phyloP scores from a whole-genome alignment of 371 early-diverging fungal genomes.

The Zychaea mexicana region DNA sequence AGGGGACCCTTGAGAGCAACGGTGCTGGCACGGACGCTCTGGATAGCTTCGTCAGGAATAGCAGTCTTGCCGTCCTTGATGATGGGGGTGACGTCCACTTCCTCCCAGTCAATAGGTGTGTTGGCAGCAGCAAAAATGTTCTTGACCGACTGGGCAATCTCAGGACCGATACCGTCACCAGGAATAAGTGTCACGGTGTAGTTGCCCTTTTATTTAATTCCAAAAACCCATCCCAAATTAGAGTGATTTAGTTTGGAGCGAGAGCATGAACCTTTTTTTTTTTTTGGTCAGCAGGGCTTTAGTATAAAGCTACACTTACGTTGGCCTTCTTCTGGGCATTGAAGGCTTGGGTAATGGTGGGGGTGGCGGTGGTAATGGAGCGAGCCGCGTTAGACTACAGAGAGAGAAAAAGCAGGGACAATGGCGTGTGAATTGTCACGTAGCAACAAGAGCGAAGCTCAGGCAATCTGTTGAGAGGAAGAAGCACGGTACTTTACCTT shows the following conservation, averaged over 20 bases:
- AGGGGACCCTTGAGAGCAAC: conserved; percentile 98
- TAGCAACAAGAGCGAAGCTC: too few relatives aligned
- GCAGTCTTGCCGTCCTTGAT: conserved; percentile 90
- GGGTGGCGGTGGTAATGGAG: conserved; percentile 48
- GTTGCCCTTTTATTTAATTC: conserved; percentile 56
- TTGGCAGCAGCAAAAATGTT: conserved; percentile 92
- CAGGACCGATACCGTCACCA: conserved; percentile 99
- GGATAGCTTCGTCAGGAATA: conserved; percentile 90
- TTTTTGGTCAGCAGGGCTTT: neutral
- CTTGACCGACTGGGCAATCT: conserved; percentile 93
- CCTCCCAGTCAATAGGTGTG: conserved; percentile 97
- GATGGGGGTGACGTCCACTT: conserved; percentile 93
- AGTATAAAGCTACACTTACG: conserved; percentile 35
- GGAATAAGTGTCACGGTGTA: conserved; percentile 95
- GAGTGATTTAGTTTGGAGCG: too few relatives aligned
- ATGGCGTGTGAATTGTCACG: too few relatives aligned
- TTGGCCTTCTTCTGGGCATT: conserved; percentile 65
- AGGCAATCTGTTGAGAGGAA: too few relatives aligned
- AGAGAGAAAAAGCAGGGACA: neutral
- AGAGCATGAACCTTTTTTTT: neutral
- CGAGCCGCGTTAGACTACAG: neutral
- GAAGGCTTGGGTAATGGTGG: conserved; percentile 65
- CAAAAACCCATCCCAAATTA: neutral
- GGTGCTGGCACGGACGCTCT: conserved; percentile 92
- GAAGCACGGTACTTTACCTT: conserved; percentile 17